These are phyloP conservation scores for Plectosphaerella sp. DNA, from an alignment of 2,329 filamentous ascomycete species.

Conservation along the genomic window DNA sequence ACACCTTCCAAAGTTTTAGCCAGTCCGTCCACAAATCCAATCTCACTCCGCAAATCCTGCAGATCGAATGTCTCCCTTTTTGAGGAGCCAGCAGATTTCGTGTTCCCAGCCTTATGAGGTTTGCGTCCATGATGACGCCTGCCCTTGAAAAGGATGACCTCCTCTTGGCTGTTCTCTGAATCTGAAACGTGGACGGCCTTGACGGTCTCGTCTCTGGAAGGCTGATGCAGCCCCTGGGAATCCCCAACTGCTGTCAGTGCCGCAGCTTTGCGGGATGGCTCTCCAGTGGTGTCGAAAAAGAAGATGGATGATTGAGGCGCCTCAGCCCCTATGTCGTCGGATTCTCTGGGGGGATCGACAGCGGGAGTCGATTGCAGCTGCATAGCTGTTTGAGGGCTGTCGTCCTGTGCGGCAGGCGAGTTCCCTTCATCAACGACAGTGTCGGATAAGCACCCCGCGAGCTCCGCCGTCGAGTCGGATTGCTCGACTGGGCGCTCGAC, in stretches of 20 bases:
- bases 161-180: conserved; percentile 61
- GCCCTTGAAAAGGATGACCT: conserved; percentile 66
- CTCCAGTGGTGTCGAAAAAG: conserved; percentile 31
- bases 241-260: too few relatives aligned
- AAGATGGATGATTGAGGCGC: conserved; percentile 16
- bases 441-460: too few relatives aligned
- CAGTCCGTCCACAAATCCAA: conserved; percentile 20
- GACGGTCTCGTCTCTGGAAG: background rate
- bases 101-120: background rate
- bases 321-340: too few relatives aligned
- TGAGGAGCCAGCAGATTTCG: background rate
- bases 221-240: background rate
- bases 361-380: background rate
- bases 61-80: conserved; percentile 14
- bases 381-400: background rate
- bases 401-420: background rate
- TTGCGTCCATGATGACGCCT: conserved; percentile 30
- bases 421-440: background rate
- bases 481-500: too few relatives aligned
- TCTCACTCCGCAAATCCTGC: conserved; percentile 24
- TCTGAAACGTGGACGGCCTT: conserved; percentile 14
- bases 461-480: too few relatives aligned
- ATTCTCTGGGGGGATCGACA: background rate
- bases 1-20: too few relatives aligned
- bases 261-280: conserved; percentile 6